Conservation (phyloP, 805 yeast genomes). For the Lachancea sp. region DNA sequence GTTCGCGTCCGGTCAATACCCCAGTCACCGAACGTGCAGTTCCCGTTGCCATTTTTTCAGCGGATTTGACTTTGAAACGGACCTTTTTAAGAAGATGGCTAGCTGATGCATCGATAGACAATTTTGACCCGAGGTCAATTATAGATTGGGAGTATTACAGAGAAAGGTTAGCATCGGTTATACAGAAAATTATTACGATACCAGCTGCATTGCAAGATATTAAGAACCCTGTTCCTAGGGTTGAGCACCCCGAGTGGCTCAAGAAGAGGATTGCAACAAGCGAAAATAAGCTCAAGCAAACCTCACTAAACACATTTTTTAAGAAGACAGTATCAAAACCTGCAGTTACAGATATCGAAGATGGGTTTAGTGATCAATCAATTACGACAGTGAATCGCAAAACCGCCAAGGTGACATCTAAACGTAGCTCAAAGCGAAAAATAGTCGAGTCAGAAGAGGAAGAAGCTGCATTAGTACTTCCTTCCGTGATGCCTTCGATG, state of each 20-base stretch:
- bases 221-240: slow-evolving; percentile 88
- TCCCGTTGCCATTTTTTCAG: slow-evolving; percentile 92
- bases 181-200: slow-evolving; percentile 90
- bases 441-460: slow-evolving; percentile 31
- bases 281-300: slow-evolving; percentile 68
- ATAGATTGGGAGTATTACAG: slow-evolving; percentile 92
- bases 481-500: slow-evolving; percentile 51
- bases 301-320: slow-evolving; percentile 55
- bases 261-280: slow-evolving; percentile 51
- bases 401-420: slow-evolving; percentile 35
- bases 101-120: slow-evolving; percentile 63
- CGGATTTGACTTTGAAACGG: slow-evolving; percentile 65
- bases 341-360: slow-evolving; percentile 66
- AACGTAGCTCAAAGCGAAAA: slow-evolving; percentile 31
- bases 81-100: slow-evolving; percentile 82
- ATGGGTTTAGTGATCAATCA: slow-evolving; percentile 42
- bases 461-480: slow-evolving; percentile 41
- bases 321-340: slow-evolving; percentile 39
- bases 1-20: slow-evolving; percentile 72
- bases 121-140: slow-evolving; percentile 81
- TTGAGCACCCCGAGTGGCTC: slow-evolving; percentile 92
- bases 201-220: slow-evolving; percentile 94
- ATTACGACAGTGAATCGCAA: slow-evolving; percentile 18
- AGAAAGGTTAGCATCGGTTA: slow-evolving; percentile 85
- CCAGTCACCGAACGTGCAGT: slow-evolving; percentile 95